A percentile compares a stretch with the other conserved stretches of the same genome.
Evolutionary conservation across 306 rosid species (phyloP).

Genomic region (Cucurbita ficifolia): DNA sequence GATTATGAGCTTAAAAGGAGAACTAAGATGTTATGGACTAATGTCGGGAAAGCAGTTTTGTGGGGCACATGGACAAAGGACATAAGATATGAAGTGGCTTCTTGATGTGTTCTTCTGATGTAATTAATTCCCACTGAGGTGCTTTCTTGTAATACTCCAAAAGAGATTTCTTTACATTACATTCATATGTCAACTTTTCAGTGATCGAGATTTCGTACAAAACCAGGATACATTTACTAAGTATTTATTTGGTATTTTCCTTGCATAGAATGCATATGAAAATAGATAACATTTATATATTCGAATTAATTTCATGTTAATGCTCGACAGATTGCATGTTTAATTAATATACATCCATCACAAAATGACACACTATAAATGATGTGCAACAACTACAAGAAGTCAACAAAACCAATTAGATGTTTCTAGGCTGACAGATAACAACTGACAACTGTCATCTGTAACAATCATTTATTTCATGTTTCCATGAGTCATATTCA

Average conservation of each 20-base stretch:
- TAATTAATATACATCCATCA: not conserved
- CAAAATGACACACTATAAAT: not conserved
- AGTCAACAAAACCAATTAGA: not conserved
- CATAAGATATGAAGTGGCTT: not conserved
- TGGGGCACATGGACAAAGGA: not conserved
- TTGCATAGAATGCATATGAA: not conserved
- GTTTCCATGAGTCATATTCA: no score
- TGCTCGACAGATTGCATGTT: not conserved
- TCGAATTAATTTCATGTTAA: not conserved
- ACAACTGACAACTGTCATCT: no score
- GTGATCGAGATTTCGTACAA: not conserved
- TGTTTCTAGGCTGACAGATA: no score
- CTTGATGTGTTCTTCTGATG: not conserved
- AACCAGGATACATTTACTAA: not conserved
- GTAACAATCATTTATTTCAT: no score
- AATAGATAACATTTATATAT: not conserved
- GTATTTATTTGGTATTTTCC: not conserved
- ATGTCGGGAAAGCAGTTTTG: not conserved
- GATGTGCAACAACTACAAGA: not conserved
- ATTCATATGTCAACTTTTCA: not conserved
- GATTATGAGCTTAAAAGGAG: not conserved
- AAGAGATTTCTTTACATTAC: not conserved
- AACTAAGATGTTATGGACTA: not conserved
- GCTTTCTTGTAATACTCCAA: not conserved
- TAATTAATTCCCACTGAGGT: not conserved